Percentiles rank a stretch among this genome's conserved stretches.
Conservation (phyloP, 1,284 basidiomycete species). For the Puccinia polysora region DNA sequence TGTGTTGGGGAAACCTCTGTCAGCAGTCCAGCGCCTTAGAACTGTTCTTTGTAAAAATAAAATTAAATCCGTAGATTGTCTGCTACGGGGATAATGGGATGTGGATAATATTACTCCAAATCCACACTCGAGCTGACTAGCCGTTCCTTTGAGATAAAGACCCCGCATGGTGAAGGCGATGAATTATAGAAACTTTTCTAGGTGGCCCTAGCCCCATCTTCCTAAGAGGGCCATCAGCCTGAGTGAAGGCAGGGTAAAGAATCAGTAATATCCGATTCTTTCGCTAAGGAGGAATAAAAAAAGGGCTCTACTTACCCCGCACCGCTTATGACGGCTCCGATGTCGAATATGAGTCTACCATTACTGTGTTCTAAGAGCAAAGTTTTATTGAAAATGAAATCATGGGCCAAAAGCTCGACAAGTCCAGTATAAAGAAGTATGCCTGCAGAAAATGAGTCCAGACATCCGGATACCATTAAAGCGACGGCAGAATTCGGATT, state of each 20-base stretch:
- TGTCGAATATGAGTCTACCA: conserved; percentile 9
- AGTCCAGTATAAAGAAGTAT: conserved; percentile 52
- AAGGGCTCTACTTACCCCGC: conserved; percentile 13
- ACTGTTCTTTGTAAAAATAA: too few relatives aligned
- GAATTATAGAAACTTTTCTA: neutral
- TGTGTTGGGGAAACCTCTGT: too few relatives aligned
- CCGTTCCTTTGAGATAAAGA: too few relatives aligned
- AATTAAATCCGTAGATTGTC: too few relatives aligned
- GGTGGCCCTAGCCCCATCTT: conserved; percentile 25
- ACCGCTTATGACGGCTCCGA: conserved; percentile 16
- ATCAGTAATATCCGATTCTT: neutral
- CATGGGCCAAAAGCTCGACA: conserved; percentile 48
- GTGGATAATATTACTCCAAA: too few relatives aligned
- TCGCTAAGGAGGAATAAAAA: neutral
- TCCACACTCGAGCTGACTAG: too few relatives aligned
- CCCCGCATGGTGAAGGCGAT: too few relatives aligned
- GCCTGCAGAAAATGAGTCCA: conserved; percentile 52
- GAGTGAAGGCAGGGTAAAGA: neutral
- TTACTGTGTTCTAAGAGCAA: conserved; percentile 35
- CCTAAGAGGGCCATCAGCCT: conserved; percentile 37
- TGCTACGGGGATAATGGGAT: too few relatives aligned
- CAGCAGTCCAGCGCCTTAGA: too few relatives aligned
- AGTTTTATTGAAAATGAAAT: conserved; percentile 36
- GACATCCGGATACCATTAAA: conserved; percentile 50
- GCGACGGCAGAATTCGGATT: conserved; percentile 51